These are phyloP conservation scores for Claviceps sorghi DNA, from an alignment of 2,329 filamentous ascomycete species.

Conservation along the genomic window DNA sequence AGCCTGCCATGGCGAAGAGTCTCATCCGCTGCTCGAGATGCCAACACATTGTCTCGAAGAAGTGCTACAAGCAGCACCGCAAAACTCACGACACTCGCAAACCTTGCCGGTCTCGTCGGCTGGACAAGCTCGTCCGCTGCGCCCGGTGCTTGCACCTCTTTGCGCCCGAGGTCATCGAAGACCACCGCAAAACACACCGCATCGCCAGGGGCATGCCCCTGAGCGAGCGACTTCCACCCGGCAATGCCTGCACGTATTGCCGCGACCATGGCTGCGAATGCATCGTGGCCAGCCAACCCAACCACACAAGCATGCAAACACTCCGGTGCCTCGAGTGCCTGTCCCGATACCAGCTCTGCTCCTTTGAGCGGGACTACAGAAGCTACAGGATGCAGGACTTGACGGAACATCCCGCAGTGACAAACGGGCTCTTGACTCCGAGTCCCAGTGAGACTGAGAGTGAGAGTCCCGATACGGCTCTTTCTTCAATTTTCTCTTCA, in stretches of 20 bases:
- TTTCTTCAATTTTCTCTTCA: too few relatives aligned
- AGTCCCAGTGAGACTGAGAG: too few relatives aligned
- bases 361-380: background rate
- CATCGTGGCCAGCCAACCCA: conserved; percentile 2
- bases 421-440: background rate
- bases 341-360: background rate
- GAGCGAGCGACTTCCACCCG: background rate
- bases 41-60: background rate
- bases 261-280: background rate
- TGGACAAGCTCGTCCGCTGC: background rate
- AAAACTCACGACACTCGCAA: background rate
- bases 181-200: background rate
- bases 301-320: background rate
- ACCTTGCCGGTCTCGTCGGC: background rate
- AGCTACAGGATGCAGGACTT: background rate
- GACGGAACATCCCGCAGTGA: background rate
- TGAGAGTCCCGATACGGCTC: background rate
- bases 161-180: background rate
- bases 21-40: background rate
- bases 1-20: background rate
- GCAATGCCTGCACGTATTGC: background rate
- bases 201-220: background rate
- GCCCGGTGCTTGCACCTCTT: background rate
- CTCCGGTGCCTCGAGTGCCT: conserved; percentile 1
- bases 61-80: background rate